Evolutionary conservation across 768 basidiomycete species (phyloP), one percentile per base, ranked within the genome.

Genomic region (Suillus paluster): DNA sequence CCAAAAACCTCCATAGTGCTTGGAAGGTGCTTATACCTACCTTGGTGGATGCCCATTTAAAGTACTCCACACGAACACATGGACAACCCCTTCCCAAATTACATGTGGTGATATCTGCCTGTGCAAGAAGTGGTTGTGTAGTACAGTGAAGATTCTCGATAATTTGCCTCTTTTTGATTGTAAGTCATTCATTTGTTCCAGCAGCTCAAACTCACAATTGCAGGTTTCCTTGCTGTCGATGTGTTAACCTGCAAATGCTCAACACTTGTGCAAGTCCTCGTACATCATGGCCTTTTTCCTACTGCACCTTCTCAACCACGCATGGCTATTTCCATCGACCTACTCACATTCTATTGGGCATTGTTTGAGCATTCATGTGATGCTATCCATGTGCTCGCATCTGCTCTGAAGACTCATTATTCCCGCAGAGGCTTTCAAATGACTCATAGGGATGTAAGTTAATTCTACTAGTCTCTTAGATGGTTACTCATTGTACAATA

Each of bases 341-440:
- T 79, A 0, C 64, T 79, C 0, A 62, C 73, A 4, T 77, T 79
- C 61, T 79, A 77, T 58, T 58, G 57, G 0, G 70, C 73, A 2
- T 60, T 79, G 0, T 80, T 80, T 52, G 72, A 79, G 59, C 63
- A 68, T 0, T 77, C 79, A 0, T 79, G 77, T 25, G 72, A 80
- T 57, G 25, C 58, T 50, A 63, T 67, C 61, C 48, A 75, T 59
- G 15, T 10, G 4, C n/a, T 54, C 17, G 53, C 62, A 2, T 23
- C 23, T 33, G 45, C 14, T 1, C 14, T 55, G 34, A 19, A 41
- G 15, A n/a, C 48, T 59, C 50, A 64, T 38, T 60, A 64, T 9
- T 14, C 27, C 6, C 25, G 33, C 7, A 10, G 36, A 9, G 77
- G 74, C 68, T 57, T 42, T 44, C 30, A 30, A 6, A 30, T 30